Evolutionary conservation across 2,329 filamentous ascomycete genomes (phyloP), one percentile per base, ranked within the genome.

Genomic region (Talaromyces sp.): DNA sequence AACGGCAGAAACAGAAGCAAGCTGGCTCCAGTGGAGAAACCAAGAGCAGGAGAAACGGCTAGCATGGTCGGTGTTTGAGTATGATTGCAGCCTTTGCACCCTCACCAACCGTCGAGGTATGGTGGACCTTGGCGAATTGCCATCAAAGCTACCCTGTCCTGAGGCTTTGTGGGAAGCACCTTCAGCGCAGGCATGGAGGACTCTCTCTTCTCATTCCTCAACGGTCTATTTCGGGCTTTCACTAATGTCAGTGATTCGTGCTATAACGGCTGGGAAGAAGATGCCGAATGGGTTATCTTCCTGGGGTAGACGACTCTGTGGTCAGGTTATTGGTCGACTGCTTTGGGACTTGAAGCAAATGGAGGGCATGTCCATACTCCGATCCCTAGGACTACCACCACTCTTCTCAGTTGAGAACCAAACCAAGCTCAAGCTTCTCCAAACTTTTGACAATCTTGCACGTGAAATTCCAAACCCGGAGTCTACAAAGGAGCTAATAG

Each of bases 401-500:
- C 44, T 56, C 16, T 27, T 56, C 50, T 47, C 58, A n/a, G 36
- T 60, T 50, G 51, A 60, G 31, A 36, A 50, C 31, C 36, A 60
- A 33, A 53, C 51, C 36, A 60, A 60, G 23, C 2, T 27, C 3
- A 42, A 34, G 33, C 52, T 60, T 10, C 58, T 60, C 1, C 51
- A 60, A 8, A 53, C 28, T 4, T 60, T 60, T 50, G 58, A 60
- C 5, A 60, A 60, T n/a, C 58, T 60, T 10, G 28, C 28, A 1
- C 50, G 51, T 34, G 53, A 40, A 2, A 60, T 50, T 30, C 36
- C 14, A 10, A 50, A 14, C 33, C 58, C 58, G 5, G 28, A 33
- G 27, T 56, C 58, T 18, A 60, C 51, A 23, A 60, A 60, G 54
- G 58, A 60, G 58, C 27, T 60, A 28, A 60, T 60, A 44, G 58